Conservation (phyloP, 2,329 filamentous ascomycete genomes). For the Fusarium anguioides region DNA sequence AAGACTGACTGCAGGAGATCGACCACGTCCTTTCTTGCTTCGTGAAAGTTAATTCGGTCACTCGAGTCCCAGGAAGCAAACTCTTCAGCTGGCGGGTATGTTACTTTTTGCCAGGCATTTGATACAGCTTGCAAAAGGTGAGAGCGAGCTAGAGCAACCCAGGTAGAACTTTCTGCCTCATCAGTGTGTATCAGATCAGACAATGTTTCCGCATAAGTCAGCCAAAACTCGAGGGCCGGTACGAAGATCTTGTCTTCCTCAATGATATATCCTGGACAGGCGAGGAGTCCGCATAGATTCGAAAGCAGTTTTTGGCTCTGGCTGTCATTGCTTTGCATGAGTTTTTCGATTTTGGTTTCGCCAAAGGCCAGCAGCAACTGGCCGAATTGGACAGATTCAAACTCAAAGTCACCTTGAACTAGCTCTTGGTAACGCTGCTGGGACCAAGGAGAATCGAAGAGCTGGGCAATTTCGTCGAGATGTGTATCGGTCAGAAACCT, state of each 20-base stretch:
- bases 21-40: constrained; percentile 81
- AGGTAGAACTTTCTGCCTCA: constrained; percentile 59
- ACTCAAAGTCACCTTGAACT: constrained; percentile 69
- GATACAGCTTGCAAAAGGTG: constrained; percentile 73
- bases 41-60: constrained; percentile 73
- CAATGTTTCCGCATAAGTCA: constrained; percentile 76
- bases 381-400: constrained; percentile 73
- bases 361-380: constrained; percentile 76
- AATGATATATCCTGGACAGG: constrained; percentile 73
- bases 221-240: constrained; percentile 83
- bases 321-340: constrained; percentile 65
- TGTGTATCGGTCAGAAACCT: constrained; percentile 70
- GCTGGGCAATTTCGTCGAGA: constrained; percentile 65
- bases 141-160: constrained; percentile 68
- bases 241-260: constrained; percentile 81
- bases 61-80: constrained; percentile 76
- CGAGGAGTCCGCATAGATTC: constrained; percentile 73
- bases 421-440: constrained; percentile 65
- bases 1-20: constrained; percentile 81
- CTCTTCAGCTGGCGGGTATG: constrained; percentile 69
- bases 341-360: constrained; percentile 70
- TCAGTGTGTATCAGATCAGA: constrained; percentile 67
- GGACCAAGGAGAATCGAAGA: constrained; percentile 72
- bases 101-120: constrained; percentile 75
- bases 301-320: constrained; percentile 65